A percentile compares a stretch with the other conserved stretches of the same genome.
These are phyloP conservation scores for Ceriops zippeliana DNA, from an alignment of 345 rosid genomes.

Conservation along the genomic window DNA sequence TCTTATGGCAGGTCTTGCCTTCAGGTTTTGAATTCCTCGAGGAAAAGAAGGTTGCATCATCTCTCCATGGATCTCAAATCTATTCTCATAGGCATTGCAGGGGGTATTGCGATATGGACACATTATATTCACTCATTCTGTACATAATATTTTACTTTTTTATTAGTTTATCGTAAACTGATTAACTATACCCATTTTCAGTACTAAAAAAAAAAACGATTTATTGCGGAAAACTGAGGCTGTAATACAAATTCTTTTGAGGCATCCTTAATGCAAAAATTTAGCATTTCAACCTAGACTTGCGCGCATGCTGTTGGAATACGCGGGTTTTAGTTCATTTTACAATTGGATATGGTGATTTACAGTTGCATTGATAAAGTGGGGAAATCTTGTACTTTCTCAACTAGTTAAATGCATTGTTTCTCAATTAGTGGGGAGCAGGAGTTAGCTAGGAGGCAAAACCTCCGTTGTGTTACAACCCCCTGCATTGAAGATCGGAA, in stretches of 20 bases:
- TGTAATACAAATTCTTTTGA: neutral
- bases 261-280: neutral
- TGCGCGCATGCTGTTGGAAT: too few species aligned
- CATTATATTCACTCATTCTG: constrained; percentile 6
- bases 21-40: constrained; percentile 10
- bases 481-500: too few species aligned
- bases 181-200: neutral
- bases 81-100: constrained; percentile 9
- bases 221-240: neutral
- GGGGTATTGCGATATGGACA: neutral
- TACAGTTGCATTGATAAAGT: too few species aligned
- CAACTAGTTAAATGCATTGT: too few species aligned
- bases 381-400: too few species aligned
- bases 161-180: neutral
- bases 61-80: constrained; percentile 4
- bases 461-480: too few species aligned
- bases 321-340: too few species aligned
- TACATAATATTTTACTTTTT: constrained; percentile 10
- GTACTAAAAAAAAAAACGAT: too few species aligned
- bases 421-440: too few species aligned
- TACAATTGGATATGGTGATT: too few species aligned
- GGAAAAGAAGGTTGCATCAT: constrained; percentile 5
- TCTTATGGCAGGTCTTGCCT: neutral
- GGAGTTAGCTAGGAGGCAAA: too few species aligned
- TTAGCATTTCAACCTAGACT: too few species aligned